phyloP scores from a whole-genome alignment of 2,329 filamentous ascomycete genomes.

The Pseudogymnoascus sp. region DNA sequence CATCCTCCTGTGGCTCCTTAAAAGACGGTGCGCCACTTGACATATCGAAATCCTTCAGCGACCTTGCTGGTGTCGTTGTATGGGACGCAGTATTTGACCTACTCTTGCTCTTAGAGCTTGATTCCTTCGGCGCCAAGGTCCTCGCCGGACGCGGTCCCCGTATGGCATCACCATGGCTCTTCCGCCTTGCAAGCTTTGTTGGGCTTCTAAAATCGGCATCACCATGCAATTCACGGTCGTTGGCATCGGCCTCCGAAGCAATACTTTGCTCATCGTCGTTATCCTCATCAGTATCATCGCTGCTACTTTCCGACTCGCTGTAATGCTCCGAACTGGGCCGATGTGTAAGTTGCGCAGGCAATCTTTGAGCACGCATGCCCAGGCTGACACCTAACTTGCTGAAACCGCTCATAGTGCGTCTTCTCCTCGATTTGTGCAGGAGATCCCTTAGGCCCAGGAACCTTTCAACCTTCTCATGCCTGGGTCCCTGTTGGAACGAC shows the following conservation, averaged over 20 bases:
- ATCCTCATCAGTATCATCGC: conserved; percentile 30
- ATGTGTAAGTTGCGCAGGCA: conserved; percentile 36
- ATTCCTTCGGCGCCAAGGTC: conserved; percentile 21
- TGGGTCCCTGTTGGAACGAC: conserved; percentile 42
- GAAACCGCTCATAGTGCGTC: conserved; percentile 25
- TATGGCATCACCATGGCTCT: conserved; percentile 36
- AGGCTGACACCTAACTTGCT: conserved; percentile 54
- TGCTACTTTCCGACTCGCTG: conserved; percentile 32
- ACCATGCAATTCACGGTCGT: conserved; percentile 29
- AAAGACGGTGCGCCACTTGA: background rate
- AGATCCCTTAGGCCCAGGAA: conserved; percentile 54
- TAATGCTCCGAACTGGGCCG: conserved; percentile 38
- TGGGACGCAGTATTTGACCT: background rate
- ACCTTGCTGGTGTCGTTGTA: background rate
- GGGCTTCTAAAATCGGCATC: conserved; percentile 13
- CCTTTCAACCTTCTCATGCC: conserved; percentile 34
- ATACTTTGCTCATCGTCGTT: conserved; percentile 30
- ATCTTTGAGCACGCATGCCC: conserved; percentile 67
- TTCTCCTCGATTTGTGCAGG: conserved; percentile 46
- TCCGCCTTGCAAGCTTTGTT: conserved; percentile 26
- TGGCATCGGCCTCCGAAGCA: conserved; percentile 35
- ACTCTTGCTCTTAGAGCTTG: conserved; percentile 11
- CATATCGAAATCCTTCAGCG: background rate
- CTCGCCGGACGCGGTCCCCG: conserved; percentile 26
- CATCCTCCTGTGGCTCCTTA: background rate